These are phyloP conservation scores for Phytophthora meadii DNA, from an alignment of 352 stramenopile species.

Conservation along the genomic window DNA sequence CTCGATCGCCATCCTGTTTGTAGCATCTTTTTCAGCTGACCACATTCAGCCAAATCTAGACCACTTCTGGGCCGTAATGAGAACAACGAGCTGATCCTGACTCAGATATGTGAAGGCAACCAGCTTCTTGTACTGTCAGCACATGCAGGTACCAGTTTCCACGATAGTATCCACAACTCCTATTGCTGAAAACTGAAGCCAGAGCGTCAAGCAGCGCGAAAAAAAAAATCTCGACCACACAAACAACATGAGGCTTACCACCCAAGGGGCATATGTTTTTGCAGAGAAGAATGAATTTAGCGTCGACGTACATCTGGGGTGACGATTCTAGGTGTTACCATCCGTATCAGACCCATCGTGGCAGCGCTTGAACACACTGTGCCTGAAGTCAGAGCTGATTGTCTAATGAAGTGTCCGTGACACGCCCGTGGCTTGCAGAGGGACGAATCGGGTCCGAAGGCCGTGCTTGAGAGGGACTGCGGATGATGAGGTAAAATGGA, in stretches of 20 bases:
- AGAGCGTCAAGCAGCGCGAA: background rate
- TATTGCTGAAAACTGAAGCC: background rate
- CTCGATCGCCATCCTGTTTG: conserved; percentile 13
- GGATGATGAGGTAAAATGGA: no score
- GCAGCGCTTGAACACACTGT: conserved; percentile 1
- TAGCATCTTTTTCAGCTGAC: conserved; percentile 31
- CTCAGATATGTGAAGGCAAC: conserved; percentile 15
- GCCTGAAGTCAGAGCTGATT: conserved; percentile 1
- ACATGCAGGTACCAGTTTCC: no score
- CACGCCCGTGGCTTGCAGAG: no score
- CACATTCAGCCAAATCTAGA: conserved; percentile 18
- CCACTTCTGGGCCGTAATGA: conserved; percentile 14
- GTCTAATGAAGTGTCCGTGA: background rate
- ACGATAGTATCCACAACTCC: background rate
- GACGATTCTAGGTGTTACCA: conserved; percentile 2
- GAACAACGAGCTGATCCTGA: conserved; percentile 14
- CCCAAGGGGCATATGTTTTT: conserved; percentile 13
- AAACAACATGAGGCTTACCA: conserved; percentile 3
- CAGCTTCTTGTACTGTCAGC: no score
- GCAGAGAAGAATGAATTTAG: conserved; percentile 21
- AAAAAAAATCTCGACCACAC: conserved; percentile 12
- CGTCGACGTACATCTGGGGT: conserved; percentile 15
- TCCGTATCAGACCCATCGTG: conserved; percentile 22
- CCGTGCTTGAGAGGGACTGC: no score
- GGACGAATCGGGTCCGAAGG: no score